phyloP scores from a whole-genome alignment of 2,329 filamentous ascomycete species.

The Berkeleyomyces rouxiae region DNA sequence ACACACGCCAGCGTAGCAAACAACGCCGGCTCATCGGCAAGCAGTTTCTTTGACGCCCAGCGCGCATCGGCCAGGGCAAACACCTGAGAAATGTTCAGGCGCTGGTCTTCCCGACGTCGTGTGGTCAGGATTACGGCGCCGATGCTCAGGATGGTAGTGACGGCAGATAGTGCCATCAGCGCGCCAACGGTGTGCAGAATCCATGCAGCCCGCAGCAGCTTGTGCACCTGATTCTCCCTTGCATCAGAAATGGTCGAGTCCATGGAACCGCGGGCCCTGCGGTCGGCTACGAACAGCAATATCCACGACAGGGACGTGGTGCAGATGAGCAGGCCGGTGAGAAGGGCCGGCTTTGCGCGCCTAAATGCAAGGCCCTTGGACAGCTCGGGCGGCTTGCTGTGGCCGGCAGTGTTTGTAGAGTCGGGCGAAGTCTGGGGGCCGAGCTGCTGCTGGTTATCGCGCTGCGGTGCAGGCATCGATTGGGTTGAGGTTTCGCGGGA shows the following conservation, averaged over 20 bases:
- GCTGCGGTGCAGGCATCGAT: not conserved
- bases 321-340: conserved; percentile 2
- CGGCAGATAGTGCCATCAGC: conserved; percentile 6
- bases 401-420: not conserved
- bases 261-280: conserved; percentile 4
- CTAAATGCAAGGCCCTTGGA: conserved; percentile 4
- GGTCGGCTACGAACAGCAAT: conserved; percentile 5
- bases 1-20: conserved; percentile 9
- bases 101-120: not conserved
- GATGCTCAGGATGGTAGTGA: conserved; percentile 1
- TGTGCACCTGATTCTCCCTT: not conserved
- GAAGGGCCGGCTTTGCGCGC: conserved; percentile 10
- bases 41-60: conserved; percentile 8
- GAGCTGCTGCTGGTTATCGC: not conserved
- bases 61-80: conserved; percentile 10
- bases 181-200: conserved; percentile 12
- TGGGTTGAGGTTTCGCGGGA: not conserved
- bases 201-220: conserved; percentile 10
- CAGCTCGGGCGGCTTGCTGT: not conserved
- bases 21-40: not conserved
- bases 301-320: conserved; percentile 12
- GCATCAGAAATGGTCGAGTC: not conserved
- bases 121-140: conserved; percentile 8
- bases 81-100: conserved; percentile 8
- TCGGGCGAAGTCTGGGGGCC: not conserved